Evolutionary conservation across 1,139 yeast genomes (phyloP).

Genomic region (Hyphopichia wangnamkhiaoensis): DNA sequence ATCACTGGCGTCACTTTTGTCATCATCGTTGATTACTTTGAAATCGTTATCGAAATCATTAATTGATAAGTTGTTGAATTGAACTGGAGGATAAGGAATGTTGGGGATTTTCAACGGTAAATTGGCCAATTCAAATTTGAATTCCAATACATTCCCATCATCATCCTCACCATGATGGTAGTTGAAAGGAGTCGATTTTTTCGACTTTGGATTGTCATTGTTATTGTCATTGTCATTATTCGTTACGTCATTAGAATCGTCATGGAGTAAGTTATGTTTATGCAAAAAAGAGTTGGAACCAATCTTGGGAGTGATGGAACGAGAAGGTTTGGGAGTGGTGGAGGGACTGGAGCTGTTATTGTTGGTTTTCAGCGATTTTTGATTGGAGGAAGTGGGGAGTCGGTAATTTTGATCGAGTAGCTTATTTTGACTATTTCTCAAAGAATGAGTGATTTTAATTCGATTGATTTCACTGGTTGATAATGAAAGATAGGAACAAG

Average conservation of each 20-base stretch:
- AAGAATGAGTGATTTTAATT: slow-evolving; percentile 29
- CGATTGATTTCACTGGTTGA: slow-evolving; percentile 24
- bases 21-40: slow-evolving; percentile 11
- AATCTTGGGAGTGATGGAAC: no score
- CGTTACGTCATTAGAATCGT: neutral
- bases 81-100: slow-evolving; percentile 24
- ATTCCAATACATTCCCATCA: slow-evolving; percentile 14
- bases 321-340: neutral
- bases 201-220: neutral
- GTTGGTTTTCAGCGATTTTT: neutral
- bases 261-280: neutral
- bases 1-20: neutral
- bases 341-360: neutral
- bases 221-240: neutral
- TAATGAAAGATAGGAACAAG: slow-evolving; percentile 36
- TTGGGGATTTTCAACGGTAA: slow-evolving; percentile 26
- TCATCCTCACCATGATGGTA: neutral
- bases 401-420: slow-evolving; percentile 27
- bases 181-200: no score
- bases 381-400: slow-evolving; percentile 25
- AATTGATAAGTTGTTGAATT: slow-evolving; percentile 21
- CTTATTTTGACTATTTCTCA: slow-evolving; percentile 31
- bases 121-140: slow-evolving; percentile 25
- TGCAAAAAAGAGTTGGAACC: neutral
- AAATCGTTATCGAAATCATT: slow-evolving; percentile 21